Conservation (phyloP, 805 yeast genomes). For the Candida broadrunensis region DNA sequence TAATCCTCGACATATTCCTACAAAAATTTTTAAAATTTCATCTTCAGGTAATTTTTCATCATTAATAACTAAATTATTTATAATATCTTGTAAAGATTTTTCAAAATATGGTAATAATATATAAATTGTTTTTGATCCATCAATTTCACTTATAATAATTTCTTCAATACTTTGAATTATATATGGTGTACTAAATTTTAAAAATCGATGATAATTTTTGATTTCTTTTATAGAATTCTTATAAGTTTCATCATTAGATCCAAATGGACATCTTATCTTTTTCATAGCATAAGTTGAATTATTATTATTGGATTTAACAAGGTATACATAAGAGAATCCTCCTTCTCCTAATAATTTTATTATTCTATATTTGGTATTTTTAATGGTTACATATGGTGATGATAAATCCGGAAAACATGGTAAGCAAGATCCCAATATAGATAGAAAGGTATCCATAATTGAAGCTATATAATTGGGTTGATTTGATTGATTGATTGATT, state of each 20-base stretch:
- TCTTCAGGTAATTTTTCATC: slow-evolving; percentile 52
- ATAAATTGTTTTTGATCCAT: slow-evolving; percentile 77
- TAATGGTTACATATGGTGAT: slow-evolving; percentile 59
- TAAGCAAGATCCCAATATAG: slow-evolving; percentile 28
- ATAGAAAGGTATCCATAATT: slow-evolving; percentile 20
- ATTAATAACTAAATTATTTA: slow-evolving; percentile 60
- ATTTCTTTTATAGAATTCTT: slow-evolving; percentile 72
- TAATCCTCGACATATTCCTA: slow-evolving; percentile 73
- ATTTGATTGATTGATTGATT: too few species aligned
- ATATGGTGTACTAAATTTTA: slow-evolving; percentile 51
- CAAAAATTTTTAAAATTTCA: slow-evolving; percentile 60
- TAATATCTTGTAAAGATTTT: slow-evolving; percentile 73
- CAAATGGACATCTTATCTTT: slow-evolving; percentile 85
- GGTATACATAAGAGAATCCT: slow-evolving; percentile 81
- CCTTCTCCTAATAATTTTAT: slow-evolving; percentile 83
- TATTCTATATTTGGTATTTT: slow-evolving; percentile 60
- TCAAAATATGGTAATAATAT: slow-evolving; percentile 77
- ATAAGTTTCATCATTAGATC: slow-evolving; percentile 64
- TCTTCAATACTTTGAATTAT: slow-evolving; percentile 72
- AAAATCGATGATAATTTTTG: slow-evolving; percentile 67
- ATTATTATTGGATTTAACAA: slow-evolving; percentile 50
- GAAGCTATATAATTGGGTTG: too few species aligned
- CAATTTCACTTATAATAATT: slow-evolving; percentile 65
- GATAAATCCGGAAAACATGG: slow-evolving; percentile 45
- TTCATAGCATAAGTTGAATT: slow-evolving; percentile 67